Conservation (phyloP, 1,284 basidiomycete genomes). For the Hemileia vastatrix region DNA sequence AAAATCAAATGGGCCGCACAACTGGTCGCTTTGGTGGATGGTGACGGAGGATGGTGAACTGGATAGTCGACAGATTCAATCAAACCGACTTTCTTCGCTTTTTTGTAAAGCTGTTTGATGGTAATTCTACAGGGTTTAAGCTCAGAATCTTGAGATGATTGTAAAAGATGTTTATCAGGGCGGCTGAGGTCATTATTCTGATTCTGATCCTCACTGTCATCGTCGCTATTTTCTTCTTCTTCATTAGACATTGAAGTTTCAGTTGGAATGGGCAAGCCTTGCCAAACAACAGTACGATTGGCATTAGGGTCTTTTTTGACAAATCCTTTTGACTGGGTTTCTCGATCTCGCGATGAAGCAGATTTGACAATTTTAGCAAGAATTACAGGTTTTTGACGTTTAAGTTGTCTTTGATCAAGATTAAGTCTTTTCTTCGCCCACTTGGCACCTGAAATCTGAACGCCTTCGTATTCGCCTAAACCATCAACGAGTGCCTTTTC, state of each 20-base stretch:
- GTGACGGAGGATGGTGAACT: constrained; percentile 7
- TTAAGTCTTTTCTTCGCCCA: constrained; percentile 53
- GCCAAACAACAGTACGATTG: constrained; percentile 67
- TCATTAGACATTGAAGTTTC: constrained; percentile 48
- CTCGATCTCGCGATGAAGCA: too few relatives aligned
- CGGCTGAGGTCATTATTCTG: constrained; percentile 9
- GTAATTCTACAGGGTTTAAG: constrained; percentile 12
- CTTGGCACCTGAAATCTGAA: constrained; percentile 49
- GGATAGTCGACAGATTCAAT: constrained; percentile 18
- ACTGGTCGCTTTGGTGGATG: constrained; percentile 38
- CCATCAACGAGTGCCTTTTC: constrained; percentile 53
- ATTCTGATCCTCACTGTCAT: constrained; percentile 52
- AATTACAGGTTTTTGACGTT: too few relatives aligned
- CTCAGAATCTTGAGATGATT: constrained; percentile 47
- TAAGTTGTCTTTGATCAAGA: constrained; percentile 11
- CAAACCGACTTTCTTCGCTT: constrained; percentile 28
- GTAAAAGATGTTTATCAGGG: background rate
- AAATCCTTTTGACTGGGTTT: too few relatives aligned
- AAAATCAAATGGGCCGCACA: constrained; percentile 65
- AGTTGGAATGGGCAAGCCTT: constrained; percentile 55
- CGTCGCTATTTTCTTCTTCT: constrained; percentile 84
- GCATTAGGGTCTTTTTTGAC: constrained; percentile 58
- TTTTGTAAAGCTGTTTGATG: constrained; percentile 28
- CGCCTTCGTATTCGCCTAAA: too few relatives aligned
- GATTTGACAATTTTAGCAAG: too few relatives aligned